phyloP scores from a whole-genome alignment of 306 rosid species.

The Sophora flavescens region DNA sequence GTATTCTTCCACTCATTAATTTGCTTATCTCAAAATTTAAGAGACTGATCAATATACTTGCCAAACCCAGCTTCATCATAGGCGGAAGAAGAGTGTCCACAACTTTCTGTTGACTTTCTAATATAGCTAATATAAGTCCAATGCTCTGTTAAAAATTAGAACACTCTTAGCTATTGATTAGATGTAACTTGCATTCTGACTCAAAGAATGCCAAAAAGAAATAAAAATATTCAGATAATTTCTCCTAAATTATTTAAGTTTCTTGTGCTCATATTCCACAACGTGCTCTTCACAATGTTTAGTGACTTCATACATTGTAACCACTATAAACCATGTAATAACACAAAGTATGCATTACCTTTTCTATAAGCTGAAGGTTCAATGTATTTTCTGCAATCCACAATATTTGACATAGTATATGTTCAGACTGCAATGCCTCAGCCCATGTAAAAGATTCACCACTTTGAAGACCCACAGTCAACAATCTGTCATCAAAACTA shows the following conservation, averaged over 20 bases:
- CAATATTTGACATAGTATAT: slow-evolving; percentile 62
- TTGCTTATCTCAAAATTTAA: slow-evolving; percentile 72
- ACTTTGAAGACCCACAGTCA: slow-evolving; percentile 76
- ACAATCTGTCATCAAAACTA: slow-evolving; percentile 59
- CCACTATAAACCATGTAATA: not conserved
- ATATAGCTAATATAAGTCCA: slow-evolving; percentile 73
- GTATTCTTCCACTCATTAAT: slow-evolving; percentile 63
- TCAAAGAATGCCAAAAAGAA: slow-evolving; percentile 32
- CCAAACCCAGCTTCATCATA: slow-evolving; percentile 82
- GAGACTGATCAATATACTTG: slow-evolving; percentile 71
- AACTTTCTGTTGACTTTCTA: slow-evolving; percentile 70
- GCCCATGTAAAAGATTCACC: slow-evolving; percentile 68
- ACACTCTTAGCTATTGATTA: slow-evolving; percentile 43
- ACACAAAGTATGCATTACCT: slow-evolving; percentile 59
- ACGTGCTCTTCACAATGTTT: slow-evolving; percentile 21
- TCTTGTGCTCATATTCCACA: slow-evolving; percentile 29
- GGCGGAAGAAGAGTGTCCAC: slow-evolving; percentile 67
- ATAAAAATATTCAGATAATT: slow-evolving; percentile 1
- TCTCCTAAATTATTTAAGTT: slow-evolving; percentile 19
- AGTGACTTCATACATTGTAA: slow-evolving; percentile 15
- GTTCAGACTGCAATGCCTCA: slow-evolving; percentile 73
- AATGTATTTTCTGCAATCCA: slow-evolving; percentile 92
- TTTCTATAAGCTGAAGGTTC: slow-evolving; percentile 81
- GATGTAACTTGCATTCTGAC: slow-evolving; percentile 30
- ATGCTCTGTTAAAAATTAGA: slow-evolving; percentile 66